Evolutionary conservation across 768 basidiomycete genomes (phyloP).

Genomic region (Mycena sanguinolenta): DNA sequence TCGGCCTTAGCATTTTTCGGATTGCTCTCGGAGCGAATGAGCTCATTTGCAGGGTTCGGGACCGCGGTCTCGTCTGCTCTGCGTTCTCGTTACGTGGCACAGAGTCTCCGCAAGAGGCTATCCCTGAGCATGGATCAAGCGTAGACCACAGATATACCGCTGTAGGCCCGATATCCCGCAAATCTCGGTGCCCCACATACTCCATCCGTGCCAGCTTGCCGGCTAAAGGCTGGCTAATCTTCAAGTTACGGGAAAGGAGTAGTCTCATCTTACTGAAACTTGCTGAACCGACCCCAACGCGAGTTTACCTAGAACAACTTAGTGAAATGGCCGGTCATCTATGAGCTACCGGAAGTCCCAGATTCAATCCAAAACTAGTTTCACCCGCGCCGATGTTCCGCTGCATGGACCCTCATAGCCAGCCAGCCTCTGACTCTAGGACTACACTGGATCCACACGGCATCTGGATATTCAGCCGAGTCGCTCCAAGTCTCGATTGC

Average conservation of each 20-base stretch:
- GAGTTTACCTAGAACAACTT: neutral
- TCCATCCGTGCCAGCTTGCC: neutral
- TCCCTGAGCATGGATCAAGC: neutral
- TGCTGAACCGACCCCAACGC: conserved; percentile 1
- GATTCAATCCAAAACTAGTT: neutral
- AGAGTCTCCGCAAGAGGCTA: neutral
- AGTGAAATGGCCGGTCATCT: neutral
- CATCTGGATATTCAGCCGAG: neutral
- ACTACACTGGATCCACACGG: neutral
- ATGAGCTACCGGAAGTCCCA: neutral
- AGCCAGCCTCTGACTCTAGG: neutral
- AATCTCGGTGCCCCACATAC: neutral
- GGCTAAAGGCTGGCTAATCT: neutral
- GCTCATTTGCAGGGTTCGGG: neutral
- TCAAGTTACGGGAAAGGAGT: neutral
- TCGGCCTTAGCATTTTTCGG: neutral
- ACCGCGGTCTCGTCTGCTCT: conserved; percentile 5
- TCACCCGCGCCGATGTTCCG: neutral
- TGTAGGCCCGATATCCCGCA: neutral
- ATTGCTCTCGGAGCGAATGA: neutral
- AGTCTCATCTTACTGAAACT: neutral
- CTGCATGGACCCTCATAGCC: neutral
- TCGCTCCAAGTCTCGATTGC: neutral
- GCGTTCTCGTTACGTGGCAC: neutral
- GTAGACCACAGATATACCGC: neutral